These are phyloP conservation scores for Floccularia luteovirens DNA, from an alignment of 768 basidiomycete species.

Conservation along the genomic window DNA sequence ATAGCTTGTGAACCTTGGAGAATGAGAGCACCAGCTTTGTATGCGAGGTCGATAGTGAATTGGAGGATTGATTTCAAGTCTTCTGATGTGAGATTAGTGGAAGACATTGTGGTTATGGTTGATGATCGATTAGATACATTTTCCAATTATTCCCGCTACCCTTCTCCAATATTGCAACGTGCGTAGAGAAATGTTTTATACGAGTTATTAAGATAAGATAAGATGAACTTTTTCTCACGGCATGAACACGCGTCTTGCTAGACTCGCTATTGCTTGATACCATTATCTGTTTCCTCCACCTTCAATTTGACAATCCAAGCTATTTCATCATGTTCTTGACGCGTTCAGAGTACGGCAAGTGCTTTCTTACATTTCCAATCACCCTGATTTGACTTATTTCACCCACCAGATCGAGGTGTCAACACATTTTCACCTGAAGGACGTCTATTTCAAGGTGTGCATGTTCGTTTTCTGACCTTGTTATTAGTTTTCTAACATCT, in stretches of 20 bases:
- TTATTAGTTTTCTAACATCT: constrained; percentile 11
- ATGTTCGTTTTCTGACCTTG: constrained; percentile 5
- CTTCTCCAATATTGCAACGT: background rate
- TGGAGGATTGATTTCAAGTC: constrained; percentile 56
- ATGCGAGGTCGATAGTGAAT: constrained; percentile 68
- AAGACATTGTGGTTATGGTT: constrained; percentile 21
- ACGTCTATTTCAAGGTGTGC: constrained; percentile 91
- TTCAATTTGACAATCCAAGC: constrained; percentile 5
- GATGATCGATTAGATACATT: constrained; percentile 3
- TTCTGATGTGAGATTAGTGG: constrained; percentile 27
- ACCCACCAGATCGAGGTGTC: constrained; percentile 77
- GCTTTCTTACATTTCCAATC: constrained; percentile 3
- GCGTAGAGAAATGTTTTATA: too few species aligned
- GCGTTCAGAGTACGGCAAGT: constrained; percentile 87
- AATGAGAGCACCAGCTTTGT: constrained; percentile 68
- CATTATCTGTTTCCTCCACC: constrained; percentile 13
- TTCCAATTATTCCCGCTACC: constrained; percentile 1
- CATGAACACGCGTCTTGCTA: constrained; percentile 36
- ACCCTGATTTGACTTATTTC: background rate
- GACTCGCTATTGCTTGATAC: constrained; percentile 25
- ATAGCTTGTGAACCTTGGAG: constrained; percentile 73
- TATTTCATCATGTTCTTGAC: constrained; percentile 78
- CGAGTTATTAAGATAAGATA: constrained; percentile 18
- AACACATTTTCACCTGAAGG: constrained; percentile 99
- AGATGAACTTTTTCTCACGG: constrained; percentile 32